Percentiles rank a stretch among this genome's conserved stretches.
These are phyloP conservation scores for Termitomyces sp. DNA, from an alignment of 768 basidiomycete species.

Conservation along the genomic window DNA sequence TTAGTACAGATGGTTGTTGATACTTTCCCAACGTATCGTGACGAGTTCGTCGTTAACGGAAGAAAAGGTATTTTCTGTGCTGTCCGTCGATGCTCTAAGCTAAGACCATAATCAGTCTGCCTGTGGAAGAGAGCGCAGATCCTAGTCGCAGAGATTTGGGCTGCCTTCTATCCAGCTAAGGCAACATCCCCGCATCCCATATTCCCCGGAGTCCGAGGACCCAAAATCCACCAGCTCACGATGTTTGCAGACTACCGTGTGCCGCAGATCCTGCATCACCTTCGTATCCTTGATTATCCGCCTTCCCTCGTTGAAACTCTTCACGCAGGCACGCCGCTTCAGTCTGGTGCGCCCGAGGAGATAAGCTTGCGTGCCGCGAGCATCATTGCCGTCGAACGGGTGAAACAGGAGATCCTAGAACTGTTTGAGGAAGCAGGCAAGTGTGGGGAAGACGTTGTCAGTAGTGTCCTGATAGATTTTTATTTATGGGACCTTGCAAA, in stretches of 20 bases:
- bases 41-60: slow-evolving; percentile 59
- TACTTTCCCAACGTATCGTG: slow-evolving; percentile 74
- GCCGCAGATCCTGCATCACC: slow-evolving; percentile 86
- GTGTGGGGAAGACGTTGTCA: slow-evolving; percentile 37
- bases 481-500: slow-evolving; percentile 90
- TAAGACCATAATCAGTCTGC: slow-evolving; percentile 46
- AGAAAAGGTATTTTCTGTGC: slow-evolving; percentile 46
- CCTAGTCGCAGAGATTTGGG: slow-evolving; percentile 89
- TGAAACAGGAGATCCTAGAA: slow-evolving; percentile 58
- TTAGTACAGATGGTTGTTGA: slow-evolving; percentile 71
- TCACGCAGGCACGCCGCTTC: slow-evolving; percentile 39
- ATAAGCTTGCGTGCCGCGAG: slow-evolving; percentile 79
- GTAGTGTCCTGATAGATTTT: slow-evolving; percentile 86
- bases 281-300: slow-evolving; percentile 74
- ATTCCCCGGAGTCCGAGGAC: slow-evolving; percentile 57
- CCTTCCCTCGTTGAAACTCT: slow-evolving; percentile 54
- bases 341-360: slow-evolving; percentile 65
- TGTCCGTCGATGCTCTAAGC: background rate
- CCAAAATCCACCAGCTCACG: slow-evolving; percentile 69
- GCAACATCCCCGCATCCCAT: slow-evolving; percentile 58
- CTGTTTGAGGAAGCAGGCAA: slow-evolving; percentile 28
- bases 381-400: slow-evolving; percentile 74
- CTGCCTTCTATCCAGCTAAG: slow-evolving; percentile 75
- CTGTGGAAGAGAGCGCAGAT: slow-evolving; percentile 94
- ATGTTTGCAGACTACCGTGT: slow-evolving; percentile 97